Base-by-base conservation (phyloP, 768 basidiomycete genomes). In the Termitomyces heimii region DNA sequence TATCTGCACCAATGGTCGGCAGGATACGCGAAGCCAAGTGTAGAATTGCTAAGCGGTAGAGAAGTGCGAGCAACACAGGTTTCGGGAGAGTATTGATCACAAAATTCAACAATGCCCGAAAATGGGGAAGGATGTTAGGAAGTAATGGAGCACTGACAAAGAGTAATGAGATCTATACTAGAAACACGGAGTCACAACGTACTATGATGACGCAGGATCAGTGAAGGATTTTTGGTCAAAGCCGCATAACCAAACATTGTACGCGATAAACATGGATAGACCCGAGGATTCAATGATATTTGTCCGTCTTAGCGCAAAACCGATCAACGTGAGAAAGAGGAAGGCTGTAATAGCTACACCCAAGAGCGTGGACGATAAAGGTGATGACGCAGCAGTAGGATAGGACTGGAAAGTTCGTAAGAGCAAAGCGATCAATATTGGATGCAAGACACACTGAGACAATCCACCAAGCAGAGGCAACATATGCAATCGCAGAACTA, bases 221-320 rank as follows among this genome's bases (percentile, higher is more conserved):
- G 83, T 84, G 61, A 86, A 84, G 0, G 88, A 84, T 54, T 82
- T 81, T 62, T 84, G 82, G 68, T 89, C 88, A 62, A 89, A 86
- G 18, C 89, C 89, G 66, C 91, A 92, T 34, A 94, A 77, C 93
- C 93, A 94, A 34, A 94, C 82, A 61, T 92, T 92, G 70, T 92
- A 94, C 6, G 92, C 91, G 42, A 97, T 82, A 69, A 95, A 92
- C 28, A 95, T 76, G 3, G 92, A 87, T 28, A 98, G 82, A 48
- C 90, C 84, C 2, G 89, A 86, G 3, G 93, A 93, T 70, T 98
- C 95, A 55, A 97, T 88, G 49, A 96, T 89, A 65, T 96, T 96
- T 42, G 94, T 96, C 52, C 92, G 81, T 54, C 92, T 83, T 60
- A 94, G 70, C 8, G 84, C 84, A 70, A 98, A 95, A 6, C 95